A percentile compares a stretch with the other conserved stretches of the same genome.
Conservation (phyloP, 2,329 filamentous ascomycete genomes). For the Didymella pomorum region DNA sequence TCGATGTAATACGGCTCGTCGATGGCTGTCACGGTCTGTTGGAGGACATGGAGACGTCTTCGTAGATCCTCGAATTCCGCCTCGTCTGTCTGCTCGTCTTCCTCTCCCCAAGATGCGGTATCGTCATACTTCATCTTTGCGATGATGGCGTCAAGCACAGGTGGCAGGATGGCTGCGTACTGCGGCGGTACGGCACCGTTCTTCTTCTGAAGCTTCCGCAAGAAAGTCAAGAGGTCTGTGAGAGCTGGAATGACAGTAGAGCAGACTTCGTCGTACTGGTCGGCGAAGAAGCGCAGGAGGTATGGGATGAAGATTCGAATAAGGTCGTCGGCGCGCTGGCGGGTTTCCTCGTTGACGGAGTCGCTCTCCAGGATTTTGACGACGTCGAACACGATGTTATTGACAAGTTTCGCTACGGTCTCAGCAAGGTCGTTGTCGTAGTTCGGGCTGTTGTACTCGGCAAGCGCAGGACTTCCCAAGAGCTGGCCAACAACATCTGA, state of each 20-base stretch:
- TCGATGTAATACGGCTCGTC: conserved; percentile 90
- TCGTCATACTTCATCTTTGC: conserved; percentile 98
- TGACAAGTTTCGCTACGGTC: conserved; percentile 93
- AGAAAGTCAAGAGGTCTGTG: conserved; percentile 88
- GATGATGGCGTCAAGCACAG: conserved; percentile 90
- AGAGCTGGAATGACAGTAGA: conserved; percentile 93
- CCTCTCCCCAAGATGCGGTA: conserved; percentile 89
- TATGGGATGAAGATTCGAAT: conserved; percentile 85
- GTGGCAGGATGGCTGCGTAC: conserved; percentile 83
- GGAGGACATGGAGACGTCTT: conserved; percentile 86
- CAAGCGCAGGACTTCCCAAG: conserved; percentile 80
- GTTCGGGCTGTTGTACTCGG: conserved; percentile 78
- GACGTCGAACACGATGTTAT: conserved; percentile 86
- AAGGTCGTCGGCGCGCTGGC: conserved; percentile 79
- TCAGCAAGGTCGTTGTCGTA: conserved; percentile 98
- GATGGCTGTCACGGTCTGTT: conserved; percentile 90
- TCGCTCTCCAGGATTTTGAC: conserved; percentile 84
- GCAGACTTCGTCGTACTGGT: conserved; percentile 98
- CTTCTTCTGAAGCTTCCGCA: conserved; percentile 77
- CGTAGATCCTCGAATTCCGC: conserved; percentile 96
- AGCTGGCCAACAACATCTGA: conserved; percentile 85
- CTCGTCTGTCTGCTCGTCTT: conserved; percentile 94
- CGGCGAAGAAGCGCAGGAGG: conserved; percentile 91
- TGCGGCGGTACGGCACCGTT: conserved; percentile 71
- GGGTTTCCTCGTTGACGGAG: conserved; percentile 67